Base-by-base conservation (phyloP, 345 rosid genomes). In the Pelargonium nanum region DNA sequence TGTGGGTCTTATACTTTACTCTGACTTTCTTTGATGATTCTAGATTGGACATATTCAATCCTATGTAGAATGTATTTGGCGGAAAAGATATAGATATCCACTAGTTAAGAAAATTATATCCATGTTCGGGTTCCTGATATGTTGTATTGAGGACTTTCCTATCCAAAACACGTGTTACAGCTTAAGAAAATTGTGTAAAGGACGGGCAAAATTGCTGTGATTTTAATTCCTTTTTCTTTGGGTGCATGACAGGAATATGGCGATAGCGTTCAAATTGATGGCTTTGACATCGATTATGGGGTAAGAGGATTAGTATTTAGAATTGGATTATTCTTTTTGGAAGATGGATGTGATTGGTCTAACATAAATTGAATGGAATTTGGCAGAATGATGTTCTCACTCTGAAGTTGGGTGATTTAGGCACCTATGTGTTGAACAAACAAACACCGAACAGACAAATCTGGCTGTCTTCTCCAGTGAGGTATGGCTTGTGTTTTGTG, bases 381-480 rank as follows among this genome's bases (percentile, higher is more conserved):
- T 65, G 40, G 51, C 71, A 87, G 91, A 87, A 87, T 80, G 91
- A 85, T 76, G 95, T 85, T 62, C 75, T 85, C 63, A 85, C 87
- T 10, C 57, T 85, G 6, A 88, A 81, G 74, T 84, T 85, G n/a
- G 92, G 89, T 69, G 69, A 75, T 61, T 56, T 77, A 32, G 95
- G 91, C 70, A 83, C 95, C 52, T 87, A 81, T 71, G 87, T 85
- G 26, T 57, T 87, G 72, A 87, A 87, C 60, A 87, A 87, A 65
- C 91, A 85, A 74, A 80, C 91, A 16, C 91, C 91, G 0, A 85
- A 85, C 68, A 74, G 89, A 56, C 91, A 87, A 69, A 79, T 87
- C 61, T 79, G 95, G 91, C 68, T 85, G 65, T 83, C 95, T 69
- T 87, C 95, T 17, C 91, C 95, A 0, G 74, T 78, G 63, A 87